phyloP scores from a whole-genome alignment of 176 grass and related monocot genomes.

The Leersia perrieri region DNA sequence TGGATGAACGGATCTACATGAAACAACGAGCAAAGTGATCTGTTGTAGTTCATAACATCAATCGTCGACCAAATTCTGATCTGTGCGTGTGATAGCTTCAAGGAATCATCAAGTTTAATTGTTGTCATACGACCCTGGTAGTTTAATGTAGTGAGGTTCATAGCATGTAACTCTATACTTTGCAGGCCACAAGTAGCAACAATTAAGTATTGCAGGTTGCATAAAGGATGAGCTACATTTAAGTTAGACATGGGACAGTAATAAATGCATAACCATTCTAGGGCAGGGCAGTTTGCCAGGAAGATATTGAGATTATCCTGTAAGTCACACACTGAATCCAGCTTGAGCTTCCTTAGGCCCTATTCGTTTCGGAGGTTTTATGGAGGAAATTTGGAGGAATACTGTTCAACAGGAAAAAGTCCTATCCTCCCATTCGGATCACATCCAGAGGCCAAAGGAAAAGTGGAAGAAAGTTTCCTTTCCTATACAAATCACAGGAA shows the following conservation, averaged over 20 bases:
- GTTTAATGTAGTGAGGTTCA: not conserved
- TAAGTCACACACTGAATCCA: not conserved
- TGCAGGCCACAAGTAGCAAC: not conserved
- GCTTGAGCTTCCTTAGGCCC: not conserved
- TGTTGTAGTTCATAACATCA: too few relatives aligned
- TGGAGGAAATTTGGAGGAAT: too few relatives aligned
- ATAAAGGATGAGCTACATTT: not conserved
- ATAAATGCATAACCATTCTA: not conserved
- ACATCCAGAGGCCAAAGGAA: too few relatives aligned
- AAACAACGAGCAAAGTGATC: too few relatives aligned
- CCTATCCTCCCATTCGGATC: too few relatives aligned
- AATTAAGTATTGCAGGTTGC: not conserved
- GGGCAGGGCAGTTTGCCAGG: not conserved
- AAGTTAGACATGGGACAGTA: not conserved
- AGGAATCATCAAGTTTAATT: not conserved
- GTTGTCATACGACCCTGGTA: not conserved
- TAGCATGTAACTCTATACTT: not conserved
- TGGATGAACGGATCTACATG: too few relatives aligned
- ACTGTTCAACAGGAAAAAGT: too few relatives aligned
- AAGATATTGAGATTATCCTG: not conserved
- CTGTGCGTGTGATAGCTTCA: too few relatives aligned
- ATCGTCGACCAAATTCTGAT: too few relatives aligned
- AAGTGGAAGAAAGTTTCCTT: too few relatives aligned
- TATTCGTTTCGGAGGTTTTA: too few relatives aligned
- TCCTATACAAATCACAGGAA: too few relatives aligned